Evolutionary conservation across 768 basidiomycete genomes (phyloP).

Genomic region (Psilocybe cyanescens): DNA sequence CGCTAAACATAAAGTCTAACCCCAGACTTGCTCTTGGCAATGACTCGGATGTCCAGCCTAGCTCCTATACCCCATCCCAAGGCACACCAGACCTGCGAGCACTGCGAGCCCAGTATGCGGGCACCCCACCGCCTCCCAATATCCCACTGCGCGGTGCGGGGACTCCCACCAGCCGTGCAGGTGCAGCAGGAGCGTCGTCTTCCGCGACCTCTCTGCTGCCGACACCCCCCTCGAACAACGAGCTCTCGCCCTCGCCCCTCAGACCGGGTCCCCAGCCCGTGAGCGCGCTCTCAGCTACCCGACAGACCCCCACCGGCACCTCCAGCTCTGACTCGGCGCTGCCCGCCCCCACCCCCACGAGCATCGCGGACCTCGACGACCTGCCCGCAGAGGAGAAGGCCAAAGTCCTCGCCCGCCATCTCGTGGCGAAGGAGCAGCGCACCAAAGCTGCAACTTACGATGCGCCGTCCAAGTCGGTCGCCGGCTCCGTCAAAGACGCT

Average conservation of each 20-base stretch:
- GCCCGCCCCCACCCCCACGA: background rate
- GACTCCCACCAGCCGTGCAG: constrained; percentile 13
- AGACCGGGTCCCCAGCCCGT: constrained; percentile 18
- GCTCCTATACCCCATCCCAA: constrained; percentile 35
- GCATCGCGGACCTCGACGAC: constrained; percentile 52
- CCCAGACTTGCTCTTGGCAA: constrained; percentile 16
- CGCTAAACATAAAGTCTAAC: constrained; percentile 50
- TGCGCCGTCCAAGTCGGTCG: constrained; percentile 25
- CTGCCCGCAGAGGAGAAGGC: constrained; percentile 86
- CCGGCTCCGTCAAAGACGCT: constrained; percentile 29
- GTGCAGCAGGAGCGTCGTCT: constrained; percentile 9
- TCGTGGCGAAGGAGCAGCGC: constrained; percentile 78
- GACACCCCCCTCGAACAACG: background rate
- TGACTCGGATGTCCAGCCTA: constrained; percentile 13
- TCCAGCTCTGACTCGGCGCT: constrained; percentile 28
- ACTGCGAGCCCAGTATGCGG: constrained; percentile 65
- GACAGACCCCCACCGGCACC: constrained; percentile 10
- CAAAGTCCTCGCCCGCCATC: constrained; percentile 76
- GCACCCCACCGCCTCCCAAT: constrained; percentile 61
- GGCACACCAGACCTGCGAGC: constrained; percentile 70
- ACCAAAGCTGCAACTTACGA: constrained; percentile 27
- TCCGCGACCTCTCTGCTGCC: constrained; percentile 17
- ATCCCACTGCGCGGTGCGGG: constrained; percentile 48
- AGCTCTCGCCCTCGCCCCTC: constrained; percentile 4
- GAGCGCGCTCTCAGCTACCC: constrained; percentile 27